Conservation (phyloP, 768 basidiomycete species). For the Nidularia pulvinata region DNA sequence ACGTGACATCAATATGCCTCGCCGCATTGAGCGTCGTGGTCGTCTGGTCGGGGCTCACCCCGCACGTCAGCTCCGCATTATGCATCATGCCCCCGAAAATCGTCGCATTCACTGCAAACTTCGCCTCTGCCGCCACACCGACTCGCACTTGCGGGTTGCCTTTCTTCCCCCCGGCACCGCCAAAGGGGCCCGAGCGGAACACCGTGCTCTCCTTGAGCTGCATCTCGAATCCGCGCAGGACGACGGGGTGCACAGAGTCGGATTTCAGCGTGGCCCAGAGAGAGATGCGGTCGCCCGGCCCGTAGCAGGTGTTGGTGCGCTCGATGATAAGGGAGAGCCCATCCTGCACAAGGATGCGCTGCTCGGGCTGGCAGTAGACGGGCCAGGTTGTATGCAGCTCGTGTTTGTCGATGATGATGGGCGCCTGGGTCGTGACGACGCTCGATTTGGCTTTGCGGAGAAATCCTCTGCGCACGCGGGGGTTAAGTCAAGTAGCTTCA, state of each 20-base stretch:
- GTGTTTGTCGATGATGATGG: conserved; percentile 89
- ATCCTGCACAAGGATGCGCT: conserved; percentile 63
- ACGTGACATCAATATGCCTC: conserved; percentile 84
- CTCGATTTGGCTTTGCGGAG: conserved; percentile 79
- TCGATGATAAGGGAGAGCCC: conserved; percentile 77
- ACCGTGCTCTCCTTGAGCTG: conserved; percentile 76
- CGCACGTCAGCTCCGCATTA: conserved; percentile 71
- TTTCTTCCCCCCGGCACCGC: conserved; percentile 45
- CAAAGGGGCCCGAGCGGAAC: conserved; percentile 62
- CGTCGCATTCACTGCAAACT: conserved; percentile 69
- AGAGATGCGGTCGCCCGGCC: conserved; percentile 80
- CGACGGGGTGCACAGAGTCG: conserved; percentile 63
- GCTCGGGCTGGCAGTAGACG: conserved; percentile 78
- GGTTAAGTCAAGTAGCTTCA: neutral
- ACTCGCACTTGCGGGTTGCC: conserved; percentile 55
- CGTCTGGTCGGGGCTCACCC: conserved; percentile 72
- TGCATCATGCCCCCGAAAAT: conserved; percentile 73
- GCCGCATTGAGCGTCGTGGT: conserved; percentile 83
- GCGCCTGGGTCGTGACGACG: conserved; percentile 63
- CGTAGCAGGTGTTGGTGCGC: conserved; percentile 78
- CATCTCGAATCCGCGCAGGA: conserved; percentile 85
- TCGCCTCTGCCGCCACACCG: conserved; percentile 64
- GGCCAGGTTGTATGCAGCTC: conserved; percentile 95
- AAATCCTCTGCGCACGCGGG: conserved; percentile 55
- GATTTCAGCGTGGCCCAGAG: conserved; percentile 75